A percentile compares a stretch with the other conserved stretches of the same genome.
These are phyloP conservation scores for Inonotus hispidus DNA, from an alignment of 1,284 basidiomycete genomes.

Conservation along the genomic window DNA sequence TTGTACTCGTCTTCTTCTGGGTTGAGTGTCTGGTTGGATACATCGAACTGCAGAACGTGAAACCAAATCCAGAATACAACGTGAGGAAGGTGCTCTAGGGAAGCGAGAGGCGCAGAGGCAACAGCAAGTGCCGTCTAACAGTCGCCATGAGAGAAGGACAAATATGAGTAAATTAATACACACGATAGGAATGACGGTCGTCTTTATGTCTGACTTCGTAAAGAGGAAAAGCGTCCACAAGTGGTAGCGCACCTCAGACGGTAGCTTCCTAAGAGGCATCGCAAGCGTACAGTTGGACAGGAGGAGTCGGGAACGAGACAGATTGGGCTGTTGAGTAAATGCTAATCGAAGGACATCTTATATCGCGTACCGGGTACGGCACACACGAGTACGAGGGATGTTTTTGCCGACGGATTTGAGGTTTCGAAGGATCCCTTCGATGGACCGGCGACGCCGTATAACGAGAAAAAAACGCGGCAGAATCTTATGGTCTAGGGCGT, in stretches of 20 bases:
- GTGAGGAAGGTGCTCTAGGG: constrained; percentile 23
- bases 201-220: constrained; percentile 19
- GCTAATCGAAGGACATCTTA: not conserved
- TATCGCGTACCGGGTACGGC: not conserved
- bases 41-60: constrained; percentile 36
- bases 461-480: not conserved
- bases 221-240: constrained; percentile 19
- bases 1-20: constrained; percentile 38
- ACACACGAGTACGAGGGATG: not conserved
- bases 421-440: not conserved
- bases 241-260: constrained; percentile 20
- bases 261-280: not conserved
- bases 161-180: not conserved
- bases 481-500: not conserved
- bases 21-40: constrained; percentile 38
- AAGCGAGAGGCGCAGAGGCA: constrained; percentile 28
- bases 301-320: not conserved
- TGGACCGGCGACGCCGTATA: not conserved
- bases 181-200: constrained; percentile 18
- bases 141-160: not conserved
- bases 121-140: constrained; percentile 33
- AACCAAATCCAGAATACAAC: constrained; percentile 37
- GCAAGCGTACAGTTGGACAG: not conserved
- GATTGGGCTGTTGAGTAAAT: not conserved
- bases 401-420: not conserved